Evolutionary conservation across 768 basidiomycete genomes (phyloP).

Genomic region (Coprinellus micaceus): DNA sequence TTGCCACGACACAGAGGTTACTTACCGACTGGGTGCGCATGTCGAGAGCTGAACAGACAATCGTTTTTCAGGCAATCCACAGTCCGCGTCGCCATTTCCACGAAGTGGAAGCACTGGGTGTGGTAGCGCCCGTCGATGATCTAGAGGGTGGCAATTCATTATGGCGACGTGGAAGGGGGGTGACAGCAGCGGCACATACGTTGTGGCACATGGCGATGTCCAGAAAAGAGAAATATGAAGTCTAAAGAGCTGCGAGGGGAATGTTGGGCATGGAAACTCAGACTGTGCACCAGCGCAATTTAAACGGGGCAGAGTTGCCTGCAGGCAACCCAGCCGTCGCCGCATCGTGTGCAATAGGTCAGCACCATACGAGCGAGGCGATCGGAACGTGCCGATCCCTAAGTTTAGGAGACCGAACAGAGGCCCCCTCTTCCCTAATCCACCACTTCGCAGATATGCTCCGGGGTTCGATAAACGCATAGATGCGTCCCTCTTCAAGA

Average conservation of each 20-base stretch:
- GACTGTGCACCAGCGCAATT: slow-evolving; percentile 14
- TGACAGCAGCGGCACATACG: slow-evolving; percentile 37
- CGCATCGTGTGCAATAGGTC: slow-evolving; percentile 20
- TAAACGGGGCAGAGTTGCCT: slow-evolving; percentile 32
- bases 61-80: slow-evolving; percentile 63
- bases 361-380: slow-evolving; percentile 33
- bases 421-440: slow-evolving; percentile 6
- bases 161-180: not conserved
- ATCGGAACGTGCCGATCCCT: slow-evolving; percentile 33
- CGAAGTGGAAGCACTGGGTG: slow-evolving; percentile 67
- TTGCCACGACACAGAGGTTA: not conserved
- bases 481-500: not conserved
- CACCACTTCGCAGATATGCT: slow-evolving; percentile 5
- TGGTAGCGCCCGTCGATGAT: slow-evolving; percentile 76
- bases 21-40: slow-evolving; percentile 52
- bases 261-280: slow-evolving; percentile 20
- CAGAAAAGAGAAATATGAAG: slow-evolving; percentile 7
- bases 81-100: slow-evolving; percentile 63
- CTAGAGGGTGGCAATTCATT: slow-evolving; percentile 33
- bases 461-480: slow-evolving; percentile 2
- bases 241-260: slow-evolving; percentile 18
- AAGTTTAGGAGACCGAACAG: slow-evolving; percentile 7
- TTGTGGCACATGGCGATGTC: slow-evolving; percentile 64
- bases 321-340: slow-evolving; percentile 38
- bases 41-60: slow-evolving; percentile 70